Conservation (phyloP, 257 asterid genomes). For the Fraxinus quadrangulata region DNA sequence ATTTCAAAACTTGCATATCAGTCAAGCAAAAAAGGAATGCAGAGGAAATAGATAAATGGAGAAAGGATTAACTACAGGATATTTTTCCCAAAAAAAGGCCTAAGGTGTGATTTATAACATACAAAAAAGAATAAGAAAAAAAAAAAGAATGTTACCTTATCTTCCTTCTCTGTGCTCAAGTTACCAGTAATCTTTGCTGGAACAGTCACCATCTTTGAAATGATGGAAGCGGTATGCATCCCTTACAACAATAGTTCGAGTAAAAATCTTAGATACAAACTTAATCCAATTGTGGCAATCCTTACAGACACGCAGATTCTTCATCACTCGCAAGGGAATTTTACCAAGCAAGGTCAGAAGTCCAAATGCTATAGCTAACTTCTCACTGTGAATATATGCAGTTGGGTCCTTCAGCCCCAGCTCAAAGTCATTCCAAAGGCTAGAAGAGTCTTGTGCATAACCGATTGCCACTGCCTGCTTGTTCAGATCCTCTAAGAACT, state of each 20-base stretch:
- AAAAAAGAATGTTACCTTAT: not conserved
- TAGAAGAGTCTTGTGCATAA: slow-evolving; percentile 58
- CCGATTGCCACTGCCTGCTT: slow-evolving; percentile 54
- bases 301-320: slow-evolving; percentile 80
- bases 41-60: not conserved
- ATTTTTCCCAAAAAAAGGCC: not conserved
- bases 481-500: slow-evolving; percentile 56
- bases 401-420: slow-evolving; percentile 66
- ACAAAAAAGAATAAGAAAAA: not conserved
- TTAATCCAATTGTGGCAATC: slow-evolving; percentile 90
- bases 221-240: slow-evolving; percentile 92
- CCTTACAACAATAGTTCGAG: slow-evolving; percentile 62
- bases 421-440: slow-evolving; percentile 73
- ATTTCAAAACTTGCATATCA: not conserved
- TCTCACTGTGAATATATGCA: slow-evolving; percentile 69
- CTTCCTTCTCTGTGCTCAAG: slow-evolving; percentile 23
- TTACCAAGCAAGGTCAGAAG: slow-evolving; percentile 51
- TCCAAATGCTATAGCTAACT: slow-evolving; percentile 81
- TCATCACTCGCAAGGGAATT: slow-evolving; percentile 74
- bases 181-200: slow-evolving; percentile 85
- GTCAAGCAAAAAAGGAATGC: not conserved
- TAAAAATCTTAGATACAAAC: slow-evolving; percentile 50
- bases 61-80: not conserved
- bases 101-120: not conserved
- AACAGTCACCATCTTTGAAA: slow-evolving; percentile 70